Evolutionary conservation across 495 filamentous ascomycete species (phyloP).

Genomic region (Staphylotrichum tortipilum): DNA sequence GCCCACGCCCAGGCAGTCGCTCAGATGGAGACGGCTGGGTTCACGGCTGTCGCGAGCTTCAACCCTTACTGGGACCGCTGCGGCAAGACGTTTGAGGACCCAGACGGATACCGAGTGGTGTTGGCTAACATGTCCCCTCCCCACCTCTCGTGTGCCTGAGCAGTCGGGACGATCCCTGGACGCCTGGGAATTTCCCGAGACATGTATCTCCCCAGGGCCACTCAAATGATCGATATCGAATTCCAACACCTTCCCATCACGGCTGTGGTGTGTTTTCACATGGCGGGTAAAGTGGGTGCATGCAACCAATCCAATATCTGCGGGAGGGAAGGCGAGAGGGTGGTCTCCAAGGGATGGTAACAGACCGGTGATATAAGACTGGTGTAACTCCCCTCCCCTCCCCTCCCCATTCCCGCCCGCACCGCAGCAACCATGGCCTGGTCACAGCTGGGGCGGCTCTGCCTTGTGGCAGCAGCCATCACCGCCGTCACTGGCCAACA

Average conservation of each 20-base stretch:
- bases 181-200: not conserved
- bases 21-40: slow-evolving; percentile 19
- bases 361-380: not conserved
- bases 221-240: too few relatives aligned
- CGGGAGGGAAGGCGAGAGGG: not conserved
- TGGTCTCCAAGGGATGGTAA: not conserved
- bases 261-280: too few relatives aligned
- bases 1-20: slow-evolving; percentile 15
- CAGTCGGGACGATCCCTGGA: too few relatives aligned
- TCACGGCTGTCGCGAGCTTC: slow-evolving; percentile 18
- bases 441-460: slow-evolving; percentile 4
- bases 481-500: slow-evolving; percentile 3
- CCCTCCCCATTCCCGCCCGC: not conserved
- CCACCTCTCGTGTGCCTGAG: not conserved
- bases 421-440: slow-evolving; percentile 6
- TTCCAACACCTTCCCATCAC: too few relatives aligned
- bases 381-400: not conserved
- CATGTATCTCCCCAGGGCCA: too few relatives aligned
- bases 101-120: slow-evolving; percentile 30
- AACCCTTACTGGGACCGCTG: slow-evolving; percentile 29
- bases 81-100: slow-evolving; percentile 30
- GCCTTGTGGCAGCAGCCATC: not conserved
- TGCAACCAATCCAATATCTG: slow-evolving; percentile 1
- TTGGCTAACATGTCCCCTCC: slow-evolving; percentile 25
- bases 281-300: slow-evolving; percentile 3